Evolutionary conservation across 352 stramenopile species (phyloP).

Genomic region (Phytophthora macrochlamydospora): DNA sequence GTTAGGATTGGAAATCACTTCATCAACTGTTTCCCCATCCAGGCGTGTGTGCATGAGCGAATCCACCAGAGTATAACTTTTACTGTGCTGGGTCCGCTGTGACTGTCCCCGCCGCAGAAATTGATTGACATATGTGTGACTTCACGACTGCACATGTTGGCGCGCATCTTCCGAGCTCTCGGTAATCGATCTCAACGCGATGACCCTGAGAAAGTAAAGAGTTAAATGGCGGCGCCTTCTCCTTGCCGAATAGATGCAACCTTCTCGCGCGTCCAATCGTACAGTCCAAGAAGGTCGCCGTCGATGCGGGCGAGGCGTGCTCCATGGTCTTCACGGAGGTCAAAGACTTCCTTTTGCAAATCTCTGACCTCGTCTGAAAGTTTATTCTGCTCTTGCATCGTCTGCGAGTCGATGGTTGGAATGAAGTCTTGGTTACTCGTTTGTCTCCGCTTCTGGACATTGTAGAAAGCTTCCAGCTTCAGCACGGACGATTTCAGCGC

Average conservation of each 20-base stretch:
- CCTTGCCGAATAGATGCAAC: slow-evolving; percentile 16
- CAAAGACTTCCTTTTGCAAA: slow-evolving; percentile 23
- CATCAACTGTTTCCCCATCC: slow-evolving; percentile 18
- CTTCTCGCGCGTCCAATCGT: slow-evolving; percentile 64
- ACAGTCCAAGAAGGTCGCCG: slow-evolving; percentile 53
- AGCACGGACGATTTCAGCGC: slow-evolving; percentile 39
- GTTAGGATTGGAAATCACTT: slow-evolving; percentile 3
- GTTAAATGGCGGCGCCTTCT: background rate
- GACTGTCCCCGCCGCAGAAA: background rate
- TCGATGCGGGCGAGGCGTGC: slow-evolving; percentile 43
- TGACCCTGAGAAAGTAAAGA: no score
- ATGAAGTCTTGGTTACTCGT: slow-evolving; percentile 5
- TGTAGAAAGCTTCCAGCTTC: slow-evolving; percentile 32
- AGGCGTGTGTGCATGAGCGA: slow-evolving; percentile 7
- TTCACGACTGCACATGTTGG: no score
- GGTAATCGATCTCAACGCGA: no score
- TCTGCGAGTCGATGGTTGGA: slow-evolving; percentile 2
- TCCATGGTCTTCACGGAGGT: slow-evolving; percentile 38
- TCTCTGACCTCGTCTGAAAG: slow-evolving; percentile 20
- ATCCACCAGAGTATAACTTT: no score
- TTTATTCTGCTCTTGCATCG: slow-evolving; percentile 22
- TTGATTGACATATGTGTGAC: background rate
- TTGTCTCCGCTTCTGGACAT: slow-evolving; percentile 24
- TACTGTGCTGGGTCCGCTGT: no score
- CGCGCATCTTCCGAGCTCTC: no score